These are phyloP conservation scores for Arabidopsis arenosa DNA, from an alignment of 345 rosid genomes.

Conservation along the genomic window DNA sequence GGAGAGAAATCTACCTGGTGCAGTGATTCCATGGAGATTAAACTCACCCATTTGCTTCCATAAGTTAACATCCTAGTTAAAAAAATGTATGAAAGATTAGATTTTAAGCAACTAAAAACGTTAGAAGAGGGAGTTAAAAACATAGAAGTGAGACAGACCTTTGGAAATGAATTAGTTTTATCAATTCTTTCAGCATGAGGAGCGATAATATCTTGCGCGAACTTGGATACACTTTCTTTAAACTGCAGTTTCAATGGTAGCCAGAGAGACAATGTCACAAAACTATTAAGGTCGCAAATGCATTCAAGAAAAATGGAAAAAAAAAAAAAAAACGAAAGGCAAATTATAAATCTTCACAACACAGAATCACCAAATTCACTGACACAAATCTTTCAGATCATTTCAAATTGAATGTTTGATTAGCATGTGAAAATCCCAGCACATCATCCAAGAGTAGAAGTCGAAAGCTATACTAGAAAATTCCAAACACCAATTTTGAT, in stretches of 20 bases:
- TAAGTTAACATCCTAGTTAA: slow-evolving; percentile 71
- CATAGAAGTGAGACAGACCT: slow-evolving; percentile 49
- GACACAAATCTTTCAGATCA: too few species aligned
- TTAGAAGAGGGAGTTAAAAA: too few species aligned
- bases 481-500: too few species aligned
- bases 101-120: background rate
- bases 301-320: background rate
- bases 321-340: too few species aligned
- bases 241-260: slow-evolving; percentile 54
- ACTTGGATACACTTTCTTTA: slow-evolving; percentile 87
- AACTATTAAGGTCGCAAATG: background rate
- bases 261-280: background rate
- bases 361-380: too few species aligned
- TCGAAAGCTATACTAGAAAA: too few species aligned
- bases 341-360: too few species aligned
- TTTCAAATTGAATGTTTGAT: too few species aligned
- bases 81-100: background rate
- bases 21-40: slow-evolving; percentile 92
- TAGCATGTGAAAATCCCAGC: too few species aligned
- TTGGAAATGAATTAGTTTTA: slow-evolving; percentile 77
- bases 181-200: slow-evolving; percentile 81
- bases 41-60: slow-evolving; percentile 98
- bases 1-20: slow-evolving; percentile 61
- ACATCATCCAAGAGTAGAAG: too few species aligned
- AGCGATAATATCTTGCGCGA: slow-evolving; percentile 75